Percentiles rank a stretch among this genome's conserved stretches.
These are phyloP conservation scores for Lactarius vividus DNA, from an alignment of 768 basidiomycete genomes.

Conservation along the genomic window DNA sequence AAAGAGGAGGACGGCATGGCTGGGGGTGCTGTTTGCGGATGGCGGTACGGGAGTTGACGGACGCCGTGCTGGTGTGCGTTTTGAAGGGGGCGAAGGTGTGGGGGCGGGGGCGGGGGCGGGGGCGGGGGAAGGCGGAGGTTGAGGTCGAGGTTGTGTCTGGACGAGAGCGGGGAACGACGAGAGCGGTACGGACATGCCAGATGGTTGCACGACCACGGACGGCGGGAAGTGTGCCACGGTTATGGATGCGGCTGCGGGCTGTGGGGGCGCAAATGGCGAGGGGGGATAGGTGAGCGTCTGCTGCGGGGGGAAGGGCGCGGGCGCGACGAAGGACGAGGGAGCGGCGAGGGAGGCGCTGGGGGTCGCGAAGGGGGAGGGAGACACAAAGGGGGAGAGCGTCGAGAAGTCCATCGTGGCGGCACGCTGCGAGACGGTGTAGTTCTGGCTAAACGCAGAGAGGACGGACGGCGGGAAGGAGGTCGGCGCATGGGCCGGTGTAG, in stretches of 20 bases:
- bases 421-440: slow-evolving; percentile 1
- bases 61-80: background rate
- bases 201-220: background rate
- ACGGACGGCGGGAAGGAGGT: slow-evolving; percentile 11
- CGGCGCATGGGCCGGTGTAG: background rate
- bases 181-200: slow-evolving; percentile 3
- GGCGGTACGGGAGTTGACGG: background rate
- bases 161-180: slow-evolving; percentile 10
- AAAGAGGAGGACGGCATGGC: too few species aligned
- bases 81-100: background rate
- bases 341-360: slow-evolving; percentile 10
- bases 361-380: slow-evolving; percentile 7
- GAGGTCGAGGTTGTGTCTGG: slow-evolving; percentile 4
- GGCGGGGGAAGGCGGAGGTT: background rate
- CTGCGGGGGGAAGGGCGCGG: background rate
- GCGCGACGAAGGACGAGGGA: slow-evolving; percentile 19
- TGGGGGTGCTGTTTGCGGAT: too few species aligned
- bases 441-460: slow-evolving; percentile 21
- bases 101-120: background rate
- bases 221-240: slow-evolving; percentile 12
- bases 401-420: slow-evolving; percentile 20
- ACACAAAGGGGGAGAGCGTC: slow-evolving; percentile 20
- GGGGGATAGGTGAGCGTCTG: slow-evolving; percentile 19
- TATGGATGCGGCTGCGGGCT: background rate
- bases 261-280: slow-evolving; percentile 19